phyloP scores from a whole-genome alignment of 805 yeast species.

The Candida ipomoeae region DNA sequence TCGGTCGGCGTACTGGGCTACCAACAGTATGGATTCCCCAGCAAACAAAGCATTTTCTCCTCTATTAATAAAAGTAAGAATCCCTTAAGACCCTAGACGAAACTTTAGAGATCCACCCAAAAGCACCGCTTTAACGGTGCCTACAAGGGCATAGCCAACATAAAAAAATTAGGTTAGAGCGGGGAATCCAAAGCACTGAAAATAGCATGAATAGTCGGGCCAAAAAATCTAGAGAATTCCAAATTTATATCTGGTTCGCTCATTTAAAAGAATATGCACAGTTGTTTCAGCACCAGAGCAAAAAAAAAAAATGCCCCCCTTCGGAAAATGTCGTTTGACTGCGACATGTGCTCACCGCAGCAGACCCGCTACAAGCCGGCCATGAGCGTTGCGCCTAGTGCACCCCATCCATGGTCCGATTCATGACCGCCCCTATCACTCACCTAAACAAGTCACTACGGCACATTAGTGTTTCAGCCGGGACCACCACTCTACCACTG shows the following conservation, averaged over 20 bases:
- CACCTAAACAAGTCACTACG: neutral
- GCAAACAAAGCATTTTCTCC: neutral
- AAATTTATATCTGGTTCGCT: neutral
- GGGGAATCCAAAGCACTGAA: neutral
- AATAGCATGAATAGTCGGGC: neutral
- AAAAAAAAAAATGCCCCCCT: neutral
- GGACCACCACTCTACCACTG: neutral
- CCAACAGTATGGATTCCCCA: neutral
- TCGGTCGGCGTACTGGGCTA: neutral
- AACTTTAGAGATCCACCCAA: neutral
- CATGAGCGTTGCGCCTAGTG: neutral
- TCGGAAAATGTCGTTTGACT: conserved; percentile 5
- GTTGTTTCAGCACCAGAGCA: conserved; percentile 1
- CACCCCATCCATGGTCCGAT: neutral
- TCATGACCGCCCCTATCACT: neutral
- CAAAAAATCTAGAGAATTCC: neutral
- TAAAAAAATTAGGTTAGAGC: neutral
- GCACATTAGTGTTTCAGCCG: neutral
- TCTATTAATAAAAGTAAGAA: neutral
- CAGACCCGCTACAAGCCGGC: conserved; percentile 1
- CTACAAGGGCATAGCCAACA: neutral
- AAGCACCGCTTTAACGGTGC: neutral
- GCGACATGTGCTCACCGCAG: conserved; percentile 5
- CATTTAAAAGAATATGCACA: neutral
- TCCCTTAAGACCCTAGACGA: neutral